phyloP scores from a whole-genome alignment of 129 eudicot genomes.

The Helianthus annuus region DNA sequence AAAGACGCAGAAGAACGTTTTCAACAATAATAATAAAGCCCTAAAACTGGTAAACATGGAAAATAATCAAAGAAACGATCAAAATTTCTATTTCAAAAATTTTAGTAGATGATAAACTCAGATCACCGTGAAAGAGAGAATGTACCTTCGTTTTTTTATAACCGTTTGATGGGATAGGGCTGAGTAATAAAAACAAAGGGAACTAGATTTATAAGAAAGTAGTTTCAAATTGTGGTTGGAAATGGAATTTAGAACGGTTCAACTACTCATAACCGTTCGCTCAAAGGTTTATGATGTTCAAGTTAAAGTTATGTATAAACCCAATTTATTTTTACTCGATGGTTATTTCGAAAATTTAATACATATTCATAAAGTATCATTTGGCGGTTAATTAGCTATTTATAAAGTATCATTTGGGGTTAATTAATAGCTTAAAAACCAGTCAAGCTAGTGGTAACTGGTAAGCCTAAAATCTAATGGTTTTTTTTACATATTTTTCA shows the following conservation, averaged over 20 bases:
- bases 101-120: not conserved
- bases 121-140: not conserved
- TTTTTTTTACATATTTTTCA: no score
- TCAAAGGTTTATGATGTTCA: not conserved
- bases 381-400: no score
- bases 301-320: no score
- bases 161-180: not conserved
- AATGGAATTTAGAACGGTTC: not conserved
- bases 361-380: no score
- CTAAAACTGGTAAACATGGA: not conserved
- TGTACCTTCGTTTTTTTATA: not conserved
- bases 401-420: no score
- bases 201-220: not conserved
- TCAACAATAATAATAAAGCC: not conserved
- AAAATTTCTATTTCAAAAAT: not conserved
- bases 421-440: no score
- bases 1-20: not conserved
- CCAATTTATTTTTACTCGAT: no score
- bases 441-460: no score
- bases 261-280: not conserved
- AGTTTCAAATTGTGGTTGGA: not conserved
- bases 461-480: no score
- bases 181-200: no score
- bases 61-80: not conserved
- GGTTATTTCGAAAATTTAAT: no score